Conservation (phyloP, 768 basidiomycete genomes). For the Sistotremastrum suecicum region DNA sequence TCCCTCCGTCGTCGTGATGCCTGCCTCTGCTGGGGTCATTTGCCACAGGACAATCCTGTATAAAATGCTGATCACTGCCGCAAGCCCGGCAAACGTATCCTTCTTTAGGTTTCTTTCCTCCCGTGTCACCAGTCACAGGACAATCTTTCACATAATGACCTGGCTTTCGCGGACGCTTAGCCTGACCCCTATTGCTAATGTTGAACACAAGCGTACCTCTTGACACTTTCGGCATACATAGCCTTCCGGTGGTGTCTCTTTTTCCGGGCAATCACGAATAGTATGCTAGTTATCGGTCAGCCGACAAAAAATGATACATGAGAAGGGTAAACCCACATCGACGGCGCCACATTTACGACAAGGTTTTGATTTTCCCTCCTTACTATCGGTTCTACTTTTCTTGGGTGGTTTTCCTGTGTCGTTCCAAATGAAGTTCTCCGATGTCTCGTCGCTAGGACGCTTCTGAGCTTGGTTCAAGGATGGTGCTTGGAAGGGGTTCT, state of each 20-base stretch:
- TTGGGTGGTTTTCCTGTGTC: conserved; percentile 43
- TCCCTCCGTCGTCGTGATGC: conserved; percentile 23
- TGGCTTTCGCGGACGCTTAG: conserved; percentile 23
- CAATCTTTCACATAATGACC: conserved; percentile 86
- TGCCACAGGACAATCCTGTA: conserved; percentile 74
- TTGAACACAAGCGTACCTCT: conserved; percentile 26
- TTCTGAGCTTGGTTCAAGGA: conserved; percentile 27
- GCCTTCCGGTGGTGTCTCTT: conserved; percentile 62
- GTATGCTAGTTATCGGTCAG: conserved; percentile 40
- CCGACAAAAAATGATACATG: not conserved
- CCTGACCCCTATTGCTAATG: too few relatives aligned
- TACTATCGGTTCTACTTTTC: conserved; percentile 26
- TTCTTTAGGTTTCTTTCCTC: conserved; percentile 65
- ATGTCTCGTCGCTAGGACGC: conserved; percentile 31
- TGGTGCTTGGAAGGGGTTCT: conserved; percentile 48
- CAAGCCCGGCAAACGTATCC: conserved; percentile 90
- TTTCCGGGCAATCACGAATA: conserved; percentile 61
- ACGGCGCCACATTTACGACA: conserved; percentile 47
- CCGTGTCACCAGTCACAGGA: conserved; percentile 73
- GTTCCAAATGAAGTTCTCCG: conserved; percentile 61
- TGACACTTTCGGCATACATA: conserved; percentile 84
- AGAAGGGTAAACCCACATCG: conserved; percentile 34
- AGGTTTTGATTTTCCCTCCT: conserved; percentile 24
- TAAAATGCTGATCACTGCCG: conserved; percentile 71
- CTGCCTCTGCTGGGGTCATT: conserved; percentile 22